These are phyloP conservation scores for Mycena polygramma DNA, from an alignment of 768 basidiomycete genomes.

Conservation along the genomic window DNA sequence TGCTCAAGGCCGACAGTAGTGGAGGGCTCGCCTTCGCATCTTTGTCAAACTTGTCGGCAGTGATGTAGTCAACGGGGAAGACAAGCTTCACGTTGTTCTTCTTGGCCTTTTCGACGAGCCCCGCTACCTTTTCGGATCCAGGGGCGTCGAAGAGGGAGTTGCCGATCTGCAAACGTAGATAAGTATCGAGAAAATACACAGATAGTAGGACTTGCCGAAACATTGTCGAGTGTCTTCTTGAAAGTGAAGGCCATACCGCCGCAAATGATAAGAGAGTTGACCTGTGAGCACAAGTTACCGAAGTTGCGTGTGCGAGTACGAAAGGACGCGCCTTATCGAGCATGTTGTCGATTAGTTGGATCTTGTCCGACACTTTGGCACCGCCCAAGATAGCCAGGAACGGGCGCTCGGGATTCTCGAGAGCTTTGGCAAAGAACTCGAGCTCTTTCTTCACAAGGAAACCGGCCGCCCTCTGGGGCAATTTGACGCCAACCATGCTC, in stretches of 20 bases:
- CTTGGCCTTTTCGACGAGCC: constrained; percentile 92
- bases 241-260: constrained; percentile 99
- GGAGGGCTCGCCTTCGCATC: constrained; percentile 77
- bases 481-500: constrained; percentile 97
- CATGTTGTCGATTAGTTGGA: constrained; percentile 99
- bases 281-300: constrained; percentile 58
- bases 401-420: constrained; percentile 93
- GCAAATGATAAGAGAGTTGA: constrained; percentile 95
- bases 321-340: constrained; percentile 83
- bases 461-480: constrained; percentile 92
- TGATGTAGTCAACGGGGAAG: constrained; percentile 95
- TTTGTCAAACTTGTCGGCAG: constrained; percentile 95
- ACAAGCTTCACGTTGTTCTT: constrained; percentile 93
- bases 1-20: neutral
- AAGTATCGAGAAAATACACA: neutral
- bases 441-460: constrained; percentile 99
- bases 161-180: constrained; percentile 75
- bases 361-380: constrained; percentile 99
- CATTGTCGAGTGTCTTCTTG: constrained; percentile 90
- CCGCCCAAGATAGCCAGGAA: constrained; percentile 99
- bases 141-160: constrained; percentile 93
- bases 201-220: constrained; percentile 63
- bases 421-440: constrained; percentile 97
- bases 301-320: constrained; percentile 2
- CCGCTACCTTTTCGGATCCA: constrained; percentile 88